phyloP scores from a whole-genome alignment of 352 stramenopile species.

The Pythium angustatum region DNA sequence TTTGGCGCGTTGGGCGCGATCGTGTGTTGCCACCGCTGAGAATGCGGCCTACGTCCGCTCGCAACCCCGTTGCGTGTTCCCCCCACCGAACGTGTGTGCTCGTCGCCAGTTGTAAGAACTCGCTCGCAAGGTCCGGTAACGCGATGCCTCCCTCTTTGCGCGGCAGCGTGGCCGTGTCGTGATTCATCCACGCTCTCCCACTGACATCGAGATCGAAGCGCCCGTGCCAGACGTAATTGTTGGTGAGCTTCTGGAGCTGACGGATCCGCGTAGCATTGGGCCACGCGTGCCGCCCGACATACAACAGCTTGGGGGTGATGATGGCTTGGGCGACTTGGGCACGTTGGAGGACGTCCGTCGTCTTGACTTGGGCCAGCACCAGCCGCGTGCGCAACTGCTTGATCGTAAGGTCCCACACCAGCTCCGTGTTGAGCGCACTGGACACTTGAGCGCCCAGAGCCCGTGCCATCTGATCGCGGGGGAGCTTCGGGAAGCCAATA shows the following conservation, averaged over 20 bases:
- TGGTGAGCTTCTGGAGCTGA: neutral
- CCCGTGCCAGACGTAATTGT: neutral
- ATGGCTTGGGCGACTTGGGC: neutral
- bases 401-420: neutral
- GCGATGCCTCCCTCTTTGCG: neutral
- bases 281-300: neutral
- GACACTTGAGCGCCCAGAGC: neutral
- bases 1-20: no score
- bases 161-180: neutral
- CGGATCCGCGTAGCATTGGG: neutral
- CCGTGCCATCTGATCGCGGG: neutral
- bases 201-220: neutral
- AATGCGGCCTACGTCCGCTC: no score
- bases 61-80: neutral
- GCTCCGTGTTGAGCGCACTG: neutral
- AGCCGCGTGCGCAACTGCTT: neutral
- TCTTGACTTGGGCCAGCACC: neutral
- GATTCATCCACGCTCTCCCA: neutral
- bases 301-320: neutral
- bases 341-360: neutral
- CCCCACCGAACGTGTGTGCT: neutral
- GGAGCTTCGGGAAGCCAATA: neutral
- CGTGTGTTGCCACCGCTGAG: no score
- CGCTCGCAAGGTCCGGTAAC: neutral
- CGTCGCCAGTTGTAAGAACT: neutral